Evolutionary conservation across 345 rosid species (phyloP).

Genomic region (Pseudoturritis turrita): DNA sequence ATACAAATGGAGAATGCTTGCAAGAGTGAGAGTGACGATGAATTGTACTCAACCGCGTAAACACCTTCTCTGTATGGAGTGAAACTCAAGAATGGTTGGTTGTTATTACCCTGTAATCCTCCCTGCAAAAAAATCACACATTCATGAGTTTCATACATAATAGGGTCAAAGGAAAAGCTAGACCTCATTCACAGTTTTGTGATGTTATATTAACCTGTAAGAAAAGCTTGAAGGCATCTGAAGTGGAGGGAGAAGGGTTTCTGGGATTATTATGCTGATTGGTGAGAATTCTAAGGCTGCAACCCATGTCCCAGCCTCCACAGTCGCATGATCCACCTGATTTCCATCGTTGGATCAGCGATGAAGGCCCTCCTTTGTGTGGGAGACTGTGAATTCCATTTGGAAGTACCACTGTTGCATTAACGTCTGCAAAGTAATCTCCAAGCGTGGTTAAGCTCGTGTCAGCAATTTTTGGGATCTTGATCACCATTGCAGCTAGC

Average conservation of each 20-base stretch:
- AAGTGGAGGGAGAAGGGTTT: slow-evolving; percentile 29
- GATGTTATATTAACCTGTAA: slow-evolving; percentile 42
- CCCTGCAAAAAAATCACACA: slow-evolving; percentile 43
- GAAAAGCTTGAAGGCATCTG: slow-evolving; percentile 54
- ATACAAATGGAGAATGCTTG: slow-evolving; percentile 87
- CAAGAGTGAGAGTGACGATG: slow-evolving; percentile 52
- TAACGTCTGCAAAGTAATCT: slow-evolving; percentile 26
- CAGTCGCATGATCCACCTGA: slow-evolving; percentile 96
- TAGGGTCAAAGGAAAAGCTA: neutral
- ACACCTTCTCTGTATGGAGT: slow-evolving; percentile 69
- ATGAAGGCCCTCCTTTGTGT: slow-evolving; percentile 80
- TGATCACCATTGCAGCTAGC: slow-evolving; percentile 82
- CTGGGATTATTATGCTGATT: slow-evolving; percentile 33
- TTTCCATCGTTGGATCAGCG: slow-evolving; percentile 84
- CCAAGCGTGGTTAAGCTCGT: slow-evolving; percentile 26
- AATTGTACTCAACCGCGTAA: slow-evolving; percentile 75
- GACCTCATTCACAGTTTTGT: neutral
- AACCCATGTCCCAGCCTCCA: slow-evolving; percentile 98
- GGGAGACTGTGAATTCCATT: slow-evolving; percentile 83
- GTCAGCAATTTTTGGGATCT: slow-evolving; percentile 39
- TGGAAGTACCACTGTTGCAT: slow-evolving; percentile 76
- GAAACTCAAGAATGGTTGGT: slow-evolving; percentile 56
- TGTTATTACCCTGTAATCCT: slow-evolving; percentile 42
- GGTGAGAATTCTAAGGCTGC: slow-evolving; percentile 63
- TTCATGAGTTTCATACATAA: neutral